Base-by-base conservation (phyloP, 331 rosid genomes). In the Malus hybrid region DNA sequence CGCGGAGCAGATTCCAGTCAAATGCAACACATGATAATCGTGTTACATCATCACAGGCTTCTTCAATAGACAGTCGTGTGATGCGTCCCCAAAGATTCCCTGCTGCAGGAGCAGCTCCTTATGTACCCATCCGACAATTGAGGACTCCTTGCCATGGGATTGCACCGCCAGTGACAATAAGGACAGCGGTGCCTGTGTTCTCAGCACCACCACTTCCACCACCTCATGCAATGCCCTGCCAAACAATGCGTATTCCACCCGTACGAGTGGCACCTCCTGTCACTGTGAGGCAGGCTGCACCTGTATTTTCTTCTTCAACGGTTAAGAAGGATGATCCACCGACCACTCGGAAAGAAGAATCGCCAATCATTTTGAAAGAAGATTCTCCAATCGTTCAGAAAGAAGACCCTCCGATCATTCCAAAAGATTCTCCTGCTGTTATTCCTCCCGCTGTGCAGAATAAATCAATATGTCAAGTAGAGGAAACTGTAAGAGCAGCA, bases 151-250 rank as follows among this genome's bases (percentile, higher is more conserved):
- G 97, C 86, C 97, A 71, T 60, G 93, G 98, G n/a, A 80, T 87
- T 29, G 99, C 99, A 4, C 98, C 96, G 1, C 94, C 99, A 0
- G 99, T 95, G 73, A 92, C 93, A 12, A 83, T 95, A 69, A 84
- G 99, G 79, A 90, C 89, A 33, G 80, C 93, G 8, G 84, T 95
- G 50, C 99, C 98, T 32, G 97, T 92, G 74, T 95, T 82, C 84
- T 89, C 98, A 6, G 97, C 99, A 62, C 98, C 97, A 6, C 96
- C 96, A 16, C 84, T 81, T 42, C 97, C 92, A 4, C 90, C 86
- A 70, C 89, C 96, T 6, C 76, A 83, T 3, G 79, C 78, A 24
- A 71, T 83, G 18, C 63, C 93, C 67, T 82, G 74, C 66, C 97
- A 80, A 61, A 66, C 82, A 73, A 81, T 88, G 75, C 86, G 78